Conservation (phyloP, 257 asterid genomes). For the Nicotiana sylvestris region DNA sequence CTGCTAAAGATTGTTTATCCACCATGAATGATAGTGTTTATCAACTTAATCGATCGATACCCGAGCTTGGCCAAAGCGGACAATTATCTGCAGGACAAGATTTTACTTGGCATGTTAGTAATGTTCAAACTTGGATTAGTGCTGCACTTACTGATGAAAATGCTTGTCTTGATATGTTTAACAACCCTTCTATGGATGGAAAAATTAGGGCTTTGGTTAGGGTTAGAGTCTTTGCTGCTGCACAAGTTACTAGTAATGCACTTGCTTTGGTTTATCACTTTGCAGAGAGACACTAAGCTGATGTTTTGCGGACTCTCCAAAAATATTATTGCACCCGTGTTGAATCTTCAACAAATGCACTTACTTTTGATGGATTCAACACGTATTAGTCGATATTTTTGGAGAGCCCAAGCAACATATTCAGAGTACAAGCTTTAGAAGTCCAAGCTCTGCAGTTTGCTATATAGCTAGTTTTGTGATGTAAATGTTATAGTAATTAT, state of each 20-base stretch:
- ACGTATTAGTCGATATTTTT: too few relatives aligned
- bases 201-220: slow-evolving; percentile 45
- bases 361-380: too few relatives aligned
- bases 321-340: too few relatives aligned
- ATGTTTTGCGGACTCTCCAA: too few relatives aligned
- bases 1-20: slow-evolving; percentile 47
- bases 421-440: not conserved
- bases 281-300: slow-evolving; percentile 36
- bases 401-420: too few relatives aligned
- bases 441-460: too few relatives aligned
- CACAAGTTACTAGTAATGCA: slow-evolving; percentile 64
- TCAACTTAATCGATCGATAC: slow-evolving; percentile 47
- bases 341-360: too few relatives aligned
- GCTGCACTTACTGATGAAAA: slow-evolving; percentile 63
- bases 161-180: slow-evolving; percentile 60
- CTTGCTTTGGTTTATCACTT: slow-evolving; percentile 64
- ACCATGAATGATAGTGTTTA: slow-evolving; percentile 42
- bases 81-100: slow-evolving; percentile 24
- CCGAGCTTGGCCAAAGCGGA: slow-evolving; percentile 40
- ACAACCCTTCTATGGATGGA: slow-evolving; percentile 47
- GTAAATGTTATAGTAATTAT: not conserved
- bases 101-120: slow-evolving; percentile 52
- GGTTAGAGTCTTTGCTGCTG: slow-evolving; percentile 49
- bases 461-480: not conserved
- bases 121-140: slow-evolving; percentile 75